Conservation (phyloP, 2,329 filamentous ascomycete genomes). For the Aspergillus sp. region DNA sequence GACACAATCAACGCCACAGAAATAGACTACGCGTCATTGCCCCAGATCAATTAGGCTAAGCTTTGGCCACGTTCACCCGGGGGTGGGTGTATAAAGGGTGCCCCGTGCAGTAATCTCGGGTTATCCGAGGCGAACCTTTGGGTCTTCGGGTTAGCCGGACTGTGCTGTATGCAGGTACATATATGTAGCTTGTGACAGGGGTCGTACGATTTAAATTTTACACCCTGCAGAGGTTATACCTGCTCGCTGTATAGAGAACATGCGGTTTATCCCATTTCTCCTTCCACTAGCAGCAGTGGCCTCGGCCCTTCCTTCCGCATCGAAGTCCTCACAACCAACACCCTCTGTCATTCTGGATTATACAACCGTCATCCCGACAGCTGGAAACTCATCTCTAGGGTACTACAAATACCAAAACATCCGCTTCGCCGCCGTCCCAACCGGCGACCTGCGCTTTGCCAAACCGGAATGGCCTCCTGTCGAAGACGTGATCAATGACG, state of each 20-base stretch:
- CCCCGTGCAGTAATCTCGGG: too few relatives aligned
- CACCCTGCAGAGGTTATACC: too few relatives aligned
- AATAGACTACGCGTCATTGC: too few relatives aligned
- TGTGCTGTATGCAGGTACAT: too few relatives aligned
- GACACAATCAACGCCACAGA: too few relatives aligned
- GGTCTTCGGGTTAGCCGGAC: too few relatives aligned
- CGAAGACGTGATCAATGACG: constrained; percentile 27
- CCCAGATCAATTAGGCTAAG: too few relatives aligned
- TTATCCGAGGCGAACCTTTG: too few relatives aligned
- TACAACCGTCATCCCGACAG: constrained; percentile 17
- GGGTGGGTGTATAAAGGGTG: too few relatives aligned
- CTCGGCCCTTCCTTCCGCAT: background rate
- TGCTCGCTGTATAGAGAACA: background rate
- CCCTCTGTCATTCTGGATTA: constrained; percentile 21
- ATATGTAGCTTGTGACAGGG: too few relatives aligned
- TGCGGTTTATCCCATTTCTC: background rate
- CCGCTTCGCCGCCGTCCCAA: constrained; percentile 28
- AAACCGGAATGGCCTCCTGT: constrained; percentile 21
- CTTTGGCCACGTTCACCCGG: too few relatives aligned
- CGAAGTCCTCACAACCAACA: background rate
- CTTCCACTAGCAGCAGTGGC: background rate
- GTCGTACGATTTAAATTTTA: too few relatives aligned
- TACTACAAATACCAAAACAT: constrained; percentile 33
- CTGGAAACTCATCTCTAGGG: constrained; percentile 15
- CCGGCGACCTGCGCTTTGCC: constrained; percentile 27